Base-by-base conservation (phyloP, 2,329 filamentous ascomycete genomes). In the Penicillium concentricum region DNA sequence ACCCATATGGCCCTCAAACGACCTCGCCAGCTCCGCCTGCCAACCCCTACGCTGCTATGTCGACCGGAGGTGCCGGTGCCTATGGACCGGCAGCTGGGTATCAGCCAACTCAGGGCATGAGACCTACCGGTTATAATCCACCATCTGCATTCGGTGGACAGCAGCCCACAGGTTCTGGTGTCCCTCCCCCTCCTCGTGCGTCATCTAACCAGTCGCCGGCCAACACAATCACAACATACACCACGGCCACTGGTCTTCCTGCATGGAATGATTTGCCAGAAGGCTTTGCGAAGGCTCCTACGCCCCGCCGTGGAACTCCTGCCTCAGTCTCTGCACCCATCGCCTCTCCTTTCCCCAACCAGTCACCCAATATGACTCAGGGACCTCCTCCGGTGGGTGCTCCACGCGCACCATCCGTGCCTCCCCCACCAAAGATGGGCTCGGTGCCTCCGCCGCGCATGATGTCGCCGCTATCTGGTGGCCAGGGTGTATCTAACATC, bases 211-310 rank as follows among this genome's bases (percentile, higher is more conserved):
- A 87, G n/a, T 88, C 90, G 16, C 82, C 84, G 24, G 74, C 79
- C 16, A 64, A 61, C 56, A 81, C 85, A 39, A 87, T 91, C 22
- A 85, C 90, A 18, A 85, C 90, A 10, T 76, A 76, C 56, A 74
- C 74, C 32, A 86, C 85, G 68, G 80, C 84, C 56, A 87, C 87
- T 69, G 88, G 89, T 61, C 87, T 87, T 61, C 85, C 87, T 28
- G 89, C 90, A 66, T 99, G 94, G 94, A 99, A 99, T 66, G 94
- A 99, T 74, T 88, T 95, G 50, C 94, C 94, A 1, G 84, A 96
- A 67, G 89, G 78, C 54, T 86, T 97, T 44, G 82, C 85, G 44
- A 91, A 93, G 78, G 79, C 83, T 53, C 82, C 88, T n/a, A 83
- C 84, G 15, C 83, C 87, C 22, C 86, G 92, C 63, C 85, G 88